Evolutionary conservation across 306 rosid species (phyloP).

Genomic region (Quercus suber): DNA sequence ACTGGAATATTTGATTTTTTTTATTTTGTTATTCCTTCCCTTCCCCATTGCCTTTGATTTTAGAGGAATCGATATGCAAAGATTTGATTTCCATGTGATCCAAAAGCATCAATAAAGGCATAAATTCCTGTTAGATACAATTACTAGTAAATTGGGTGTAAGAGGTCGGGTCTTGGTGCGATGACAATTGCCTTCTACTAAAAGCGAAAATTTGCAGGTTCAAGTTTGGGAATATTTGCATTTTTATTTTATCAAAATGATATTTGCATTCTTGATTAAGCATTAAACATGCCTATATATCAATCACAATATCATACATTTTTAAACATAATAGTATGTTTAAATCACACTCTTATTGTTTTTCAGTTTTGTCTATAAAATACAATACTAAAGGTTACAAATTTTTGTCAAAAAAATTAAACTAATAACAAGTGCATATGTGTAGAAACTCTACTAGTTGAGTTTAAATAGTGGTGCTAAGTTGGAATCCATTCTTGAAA

Average conservation of each 20-base stretch:
- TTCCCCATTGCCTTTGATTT: background rate
- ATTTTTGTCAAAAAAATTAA: background rate
- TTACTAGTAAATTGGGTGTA: background rate
- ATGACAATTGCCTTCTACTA: background rate
- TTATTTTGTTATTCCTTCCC: conserved; percentile 8
- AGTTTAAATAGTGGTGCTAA: background rate
- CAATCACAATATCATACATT: too few species aligned
- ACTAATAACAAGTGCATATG: background rate
- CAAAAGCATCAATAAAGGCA: background rate
- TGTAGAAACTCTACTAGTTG: background rate
- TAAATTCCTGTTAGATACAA: background rate
- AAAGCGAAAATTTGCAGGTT: too few species aligned
- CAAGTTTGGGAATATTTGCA: too few species aligned
- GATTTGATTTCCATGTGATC: background rate
- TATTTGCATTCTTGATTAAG: too few species aligned
- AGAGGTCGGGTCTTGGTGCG: too few species aligned
- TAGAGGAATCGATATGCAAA: background rate
- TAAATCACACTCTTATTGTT: too few species aligned
- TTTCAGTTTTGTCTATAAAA: too few species aligned
- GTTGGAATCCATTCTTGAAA: background rate
- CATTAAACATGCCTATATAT: too few species aligned
- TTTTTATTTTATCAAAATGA: too few species aligned
- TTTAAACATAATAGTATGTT: too few species aligned
- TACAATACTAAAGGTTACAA: background rate
- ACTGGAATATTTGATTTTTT: conserved; percentile 6